These are phyloP conservation scores for Leishmania mexicana DNA, from an alignment of 208 protist genomes.

Conservation along the genomic window DNA sequence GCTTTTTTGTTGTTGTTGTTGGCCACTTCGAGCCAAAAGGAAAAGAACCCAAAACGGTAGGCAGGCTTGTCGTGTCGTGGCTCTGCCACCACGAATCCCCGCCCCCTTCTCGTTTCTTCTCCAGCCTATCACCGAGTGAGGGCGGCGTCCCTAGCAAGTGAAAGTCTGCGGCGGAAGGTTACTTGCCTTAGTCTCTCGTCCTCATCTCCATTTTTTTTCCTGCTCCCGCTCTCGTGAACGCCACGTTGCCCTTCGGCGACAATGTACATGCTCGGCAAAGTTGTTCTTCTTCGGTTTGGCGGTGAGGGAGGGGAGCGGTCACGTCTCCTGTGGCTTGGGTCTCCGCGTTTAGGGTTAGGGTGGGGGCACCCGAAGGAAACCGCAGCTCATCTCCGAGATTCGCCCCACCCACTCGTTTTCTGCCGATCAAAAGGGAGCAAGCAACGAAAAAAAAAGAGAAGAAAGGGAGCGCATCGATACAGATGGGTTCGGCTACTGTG, in stretches of 20 bases:
- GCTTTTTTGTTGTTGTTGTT: too few species aligned
- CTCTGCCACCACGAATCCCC: not conserved
- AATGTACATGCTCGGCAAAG: too few species aligned
- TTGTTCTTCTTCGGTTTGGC: too few species aligned
- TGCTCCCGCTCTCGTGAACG: not conserved
- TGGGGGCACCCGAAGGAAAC: too few species aligned
- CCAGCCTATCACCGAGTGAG: not conserved
- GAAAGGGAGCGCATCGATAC: not conserved
- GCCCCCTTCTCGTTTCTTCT: not conserved
- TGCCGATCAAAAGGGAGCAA: not conserved
- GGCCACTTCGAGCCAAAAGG: not conserved
- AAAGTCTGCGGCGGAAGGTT: not conserved
- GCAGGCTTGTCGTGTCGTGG: not conserved
- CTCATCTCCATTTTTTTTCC: not conserved
- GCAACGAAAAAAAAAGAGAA: not conserved
- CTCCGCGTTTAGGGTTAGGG: too few species aligned
- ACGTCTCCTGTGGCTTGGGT: too few species aligned
- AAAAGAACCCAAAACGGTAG: not conserved
- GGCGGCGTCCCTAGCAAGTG: not conserved
- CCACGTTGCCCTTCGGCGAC: not conserved
- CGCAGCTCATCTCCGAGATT: too few species aligned
- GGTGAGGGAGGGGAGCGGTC: too few species aligned
- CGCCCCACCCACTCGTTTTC: too few species aligned
- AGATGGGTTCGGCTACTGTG: too few species aligned
- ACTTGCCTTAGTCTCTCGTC: not conserved